phyloP scores from a whole-genome alignment of 2,329 filamentous ascomycete species.

The Paradendryphiella salina region DNA sequence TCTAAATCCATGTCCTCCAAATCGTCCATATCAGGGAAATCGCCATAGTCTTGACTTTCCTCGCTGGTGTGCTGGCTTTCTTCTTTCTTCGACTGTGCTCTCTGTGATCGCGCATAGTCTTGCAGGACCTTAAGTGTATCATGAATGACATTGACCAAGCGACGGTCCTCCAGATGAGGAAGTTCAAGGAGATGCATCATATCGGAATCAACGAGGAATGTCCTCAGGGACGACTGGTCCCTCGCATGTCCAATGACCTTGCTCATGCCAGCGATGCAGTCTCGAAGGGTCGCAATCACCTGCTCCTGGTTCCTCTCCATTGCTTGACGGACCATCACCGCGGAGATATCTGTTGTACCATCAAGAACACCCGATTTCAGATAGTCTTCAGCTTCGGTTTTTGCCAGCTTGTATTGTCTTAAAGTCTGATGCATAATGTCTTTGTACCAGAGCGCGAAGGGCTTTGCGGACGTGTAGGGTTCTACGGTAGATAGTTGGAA shows the following conservation, averaged over 20 bases:
- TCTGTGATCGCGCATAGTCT: conserved; percentile 41
- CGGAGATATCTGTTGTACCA: conserved; percentile 48
- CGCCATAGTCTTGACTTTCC: conserved; percentile 68
- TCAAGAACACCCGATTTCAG: conserved; percentile 45
- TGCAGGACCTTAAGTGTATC: conserved; percentile 56
- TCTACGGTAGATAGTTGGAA: conserved; percentile 61
- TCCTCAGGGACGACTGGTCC: conserved; percentile 48
- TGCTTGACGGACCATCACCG: conserved; percentile 54
- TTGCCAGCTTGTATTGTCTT: conserved; percentile 59
- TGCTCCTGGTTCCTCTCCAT: conserved; percentile 62
- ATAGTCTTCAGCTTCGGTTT: conserved; percentile 62
- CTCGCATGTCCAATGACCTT: conserved; percentile 52
- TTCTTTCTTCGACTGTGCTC: conserved; percentile 21
- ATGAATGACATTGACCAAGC: conserved; percentile 52
- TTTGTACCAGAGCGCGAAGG: conserved; percentile 59
- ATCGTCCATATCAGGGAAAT: conserved; percentile 59
- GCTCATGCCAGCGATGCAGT: conserved; percentile 57
- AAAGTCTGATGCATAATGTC: conserved; percentile 58
- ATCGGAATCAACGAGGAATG: conserved; percentile 51
- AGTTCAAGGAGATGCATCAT: conserved; percentile 55
- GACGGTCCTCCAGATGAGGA: conserved; percentile 55
- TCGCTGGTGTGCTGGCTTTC: conserved; percentile 51
- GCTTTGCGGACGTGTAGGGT: conserved; percentile 49
- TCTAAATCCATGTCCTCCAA: conserved; percentile 39
- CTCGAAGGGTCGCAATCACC: conserved; percentile 58